Base-by-base conservation (phyloP, 139 green algal species). In the Haematococcus sp. region DNA sequence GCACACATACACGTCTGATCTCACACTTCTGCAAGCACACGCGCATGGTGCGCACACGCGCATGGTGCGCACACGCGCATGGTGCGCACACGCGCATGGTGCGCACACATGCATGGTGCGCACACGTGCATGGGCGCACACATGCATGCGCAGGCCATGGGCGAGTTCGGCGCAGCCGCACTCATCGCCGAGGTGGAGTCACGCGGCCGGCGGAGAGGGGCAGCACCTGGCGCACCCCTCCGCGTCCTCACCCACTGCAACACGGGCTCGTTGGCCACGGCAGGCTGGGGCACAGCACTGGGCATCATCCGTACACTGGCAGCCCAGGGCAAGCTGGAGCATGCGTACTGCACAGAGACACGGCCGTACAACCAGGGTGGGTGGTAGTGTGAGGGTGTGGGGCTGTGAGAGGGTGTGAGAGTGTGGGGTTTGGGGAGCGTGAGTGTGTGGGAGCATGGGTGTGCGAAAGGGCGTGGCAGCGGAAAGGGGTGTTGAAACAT, bases 191-290 rank as follows among this genome's bases (percentile, higher is more conserved):
- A 30, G 81, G 71, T 56, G 55, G 49, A 34, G 63, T 60, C 31
- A 68, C 58, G 65, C 51, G 25, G 54, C 13, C 51, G 51, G 68
- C 34, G 52, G 69, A 4, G 54, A 5, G 22, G 22, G 54, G 22
- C 54, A 61, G 54, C 54, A 9, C 54, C 22, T 9, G 58, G 11
- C n/a, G 23, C n/a, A 27, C 58, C 58, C 16, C 27, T 98, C 44
- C 76, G 83, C 4, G 89, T 98, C 40, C 83, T 98, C 61, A 98
- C 95, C 2, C 91, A 97, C 87, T 98, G 95, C 88, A 98, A 98
- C 88, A 98, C 95, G 0, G 95, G 95, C 69, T 94, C 86, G 77
- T 87, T 99, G 56, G 95, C 95, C 9, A 98, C 93, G 0, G 92
- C 91, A 0, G 89, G 81, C 0, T 98, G 91, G 61, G 95, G 95